Base-by-base conservation (phyloP, 139 green algal genomes). In the Nannochloris sp. region DNA sequence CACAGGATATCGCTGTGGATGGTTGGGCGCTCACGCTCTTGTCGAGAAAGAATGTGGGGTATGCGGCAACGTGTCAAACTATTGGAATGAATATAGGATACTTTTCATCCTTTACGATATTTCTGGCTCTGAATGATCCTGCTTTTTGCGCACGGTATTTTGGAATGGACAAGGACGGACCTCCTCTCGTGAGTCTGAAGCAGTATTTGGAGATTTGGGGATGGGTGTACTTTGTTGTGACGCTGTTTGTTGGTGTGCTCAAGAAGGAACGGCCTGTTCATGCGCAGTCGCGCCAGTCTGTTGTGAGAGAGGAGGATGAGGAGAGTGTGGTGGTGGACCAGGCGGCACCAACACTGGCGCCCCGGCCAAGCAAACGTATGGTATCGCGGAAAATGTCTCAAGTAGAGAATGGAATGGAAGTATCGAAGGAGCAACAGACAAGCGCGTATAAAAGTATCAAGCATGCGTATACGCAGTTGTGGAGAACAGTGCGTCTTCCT, bases 1-100 rank as follows among this genome's bases (percentile, higher is more conserved):
- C 90, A 9, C 90, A 96, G 72, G 90, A 97, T 80, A 92, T 97
- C 55, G 87, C 87, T 12, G 87, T 97, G 29, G 90, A 97, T 70
- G 89, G 90, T 48, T 97, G 90, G 90, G 90, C 89, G 27, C 73
- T 97, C 21, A 95, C 83, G 21, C 83, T 97, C 68, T 83, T 97
- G 49, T 84, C 81, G 12, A 75, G 71, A 19, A 50, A 56, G n/a
- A 79, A 94, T 71, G 79, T 95, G 21, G 86, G 82, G 37, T 92
- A 88, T 50, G 85, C 89, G 0, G 85, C 85, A 23, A 97, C 88
- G 2, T 96, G 90, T 70, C 90, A 97, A 75, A 97, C 89, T 4
- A 69, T 95, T 58, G 88, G 88, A 60, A 90, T 92, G 79, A 93
- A 89, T 74, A 75, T 76, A 1, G 90, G 89, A 24, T 95, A 90